Conservation (phyloP, 306 rosid genomes). For the Elaeagnus macrophylla region DNA sequence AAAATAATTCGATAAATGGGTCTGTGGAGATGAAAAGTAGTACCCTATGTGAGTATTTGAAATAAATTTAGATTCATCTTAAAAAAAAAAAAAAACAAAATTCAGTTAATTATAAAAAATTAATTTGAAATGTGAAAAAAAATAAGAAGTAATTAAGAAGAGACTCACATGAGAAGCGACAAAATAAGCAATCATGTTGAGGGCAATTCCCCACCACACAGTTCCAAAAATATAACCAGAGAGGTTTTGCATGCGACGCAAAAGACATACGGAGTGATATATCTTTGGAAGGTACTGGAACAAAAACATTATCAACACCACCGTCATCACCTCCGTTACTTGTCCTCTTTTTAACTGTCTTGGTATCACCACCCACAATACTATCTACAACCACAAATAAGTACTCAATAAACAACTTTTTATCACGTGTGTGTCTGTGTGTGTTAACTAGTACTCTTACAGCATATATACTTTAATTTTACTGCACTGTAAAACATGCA, state of each 20-base stretch:
- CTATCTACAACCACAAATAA: constrained; percentile 37
- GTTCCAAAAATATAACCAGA: constrained; percentile 82
- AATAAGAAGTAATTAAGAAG: not conserved
- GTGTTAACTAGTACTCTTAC: too few relatives aligned
- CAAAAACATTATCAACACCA: constrained; percentile 55
- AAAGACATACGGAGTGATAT: constrained; percentile 60
- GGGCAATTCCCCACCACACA: constrained; percentile 97
- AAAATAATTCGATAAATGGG: too few relatives aligned
- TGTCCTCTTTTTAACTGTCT: constrained; percentile 51
- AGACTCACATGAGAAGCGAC: constrained; percentile 91
- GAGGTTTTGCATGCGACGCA: constrained; percentile 79
- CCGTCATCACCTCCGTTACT: constrained; percentile 60
- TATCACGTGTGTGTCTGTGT: not conserved
- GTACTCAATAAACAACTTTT: not conserved
- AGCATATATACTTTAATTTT: too few relatives aligned
- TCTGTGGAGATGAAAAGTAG: too few relatives aligned
- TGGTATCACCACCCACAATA: constrained; percentile 74
- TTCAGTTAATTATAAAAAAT: too few relatives aligned
- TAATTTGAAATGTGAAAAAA: not conserved
- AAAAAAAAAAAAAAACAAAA: too few relatives aligned
- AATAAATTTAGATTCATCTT: too few relatives aligned
- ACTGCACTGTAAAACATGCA: not conserved
- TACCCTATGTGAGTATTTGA: too few relatives aligned
- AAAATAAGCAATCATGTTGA: constrained; percentile 81
- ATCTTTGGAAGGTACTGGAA: constrained; percentile 87